Evolutionary conservation across 2,329 filamentous ascomycete genomes (phyloP).

Genomic region (Pseudopithomyces chartarum): DNA sequence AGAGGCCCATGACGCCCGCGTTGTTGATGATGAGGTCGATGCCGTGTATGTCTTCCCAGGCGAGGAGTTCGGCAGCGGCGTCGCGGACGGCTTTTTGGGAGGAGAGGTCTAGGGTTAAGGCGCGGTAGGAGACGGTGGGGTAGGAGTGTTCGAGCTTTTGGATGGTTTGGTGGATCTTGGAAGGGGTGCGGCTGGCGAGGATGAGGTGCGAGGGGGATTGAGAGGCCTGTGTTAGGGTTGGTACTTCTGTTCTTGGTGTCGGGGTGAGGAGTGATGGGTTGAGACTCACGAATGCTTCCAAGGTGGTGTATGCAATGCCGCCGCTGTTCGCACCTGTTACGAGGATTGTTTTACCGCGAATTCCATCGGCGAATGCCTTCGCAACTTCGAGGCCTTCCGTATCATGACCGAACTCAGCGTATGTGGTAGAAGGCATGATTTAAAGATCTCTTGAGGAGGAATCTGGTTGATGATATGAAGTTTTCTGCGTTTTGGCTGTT

Average conservation of each 20-base stretch:
- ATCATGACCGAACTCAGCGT: not conserved
- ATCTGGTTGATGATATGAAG: too few relatives aligned
- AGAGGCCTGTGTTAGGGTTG: constrained; percentile 9
- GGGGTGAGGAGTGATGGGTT: not conserved
- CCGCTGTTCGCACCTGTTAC: constrained; percentile 5
- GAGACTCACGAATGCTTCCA: constrained; percentile 5
- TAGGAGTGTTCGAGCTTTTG: constrained; percentile 2
- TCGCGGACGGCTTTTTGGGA: constrained; percentile 31
- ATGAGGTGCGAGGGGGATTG: constrained; percentile 22
- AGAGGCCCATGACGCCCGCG: constrained; percentile 38
- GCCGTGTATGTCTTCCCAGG: constrained; percentile 22
- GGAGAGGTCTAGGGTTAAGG: constrained; percentile 34
- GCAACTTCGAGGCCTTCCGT: constrained; percentile 10
- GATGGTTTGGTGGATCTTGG: constrained; percentile 39
- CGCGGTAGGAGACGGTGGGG: constrained; percentile 30
- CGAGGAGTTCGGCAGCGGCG: constrained; percentile 30
- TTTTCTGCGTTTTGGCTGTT: too few relatives aligned
- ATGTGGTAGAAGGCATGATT: constrained; percentile 4
- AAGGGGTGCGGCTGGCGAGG: constrained; percentile 43
- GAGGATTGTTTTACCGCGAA: constrained; percentile 5
- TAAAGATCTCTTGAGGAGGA: not conserved
- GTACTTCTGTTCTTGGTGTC: not conserved
- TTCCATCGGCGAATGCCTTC: not conserved
- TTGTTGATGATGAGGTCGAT: constrained; percentile 48
- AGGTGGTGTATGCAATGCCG: constrained; percentile 2